Evolutionary conservation across 2,329 filamentous ascomycete genomes (phyloP), one percentile per base, ranked within the genome.

Genomic region (Colletotrichum truncatum): DNA sequence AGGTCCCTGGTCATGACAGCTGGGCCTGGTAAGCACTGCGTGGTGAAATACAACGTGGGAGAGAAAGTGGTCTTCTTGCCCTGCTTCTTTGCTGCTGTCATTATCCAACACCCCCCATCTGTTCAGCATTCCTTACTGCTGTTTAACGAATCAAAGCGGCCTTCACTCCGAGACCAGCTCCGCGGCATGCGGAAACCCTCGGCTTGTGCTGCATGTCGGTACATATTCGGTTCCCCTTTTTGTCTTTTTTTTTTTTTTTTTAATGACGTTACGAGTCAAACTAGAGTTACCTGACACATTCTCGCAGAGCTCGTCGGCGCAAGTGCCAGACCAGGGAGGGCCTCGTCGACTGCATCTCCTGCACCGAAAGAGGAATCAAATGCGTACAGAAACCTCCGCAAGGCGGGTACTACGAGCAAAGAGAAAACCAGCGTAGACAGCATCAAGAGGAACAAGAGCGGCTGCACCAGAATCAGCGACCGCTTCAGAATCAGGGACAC

Each of bases 261-360:
- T 23, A 9, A 26, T 46, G 34, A 18, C 41, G 21, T 25, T 30
- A 2, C 26, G 32, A 32, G 39, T n/a, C 41, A 16, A 21, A n/a
- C 18, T 3, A 38, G n/a, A 34, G 18, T 59, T 48, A 54, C 39
- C 65, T 67, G 61, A 67, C 55, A 61, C 36, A 11, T 38, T 45
- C 5, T 26, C 30, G 16, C 55, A 67, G 65, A 43, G 51, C 65
- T 32, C 66, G 66, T 21, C 64, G 66, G 64, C 66, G 66, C 34
- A 68, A 59, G 41, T 68, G 64, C 39, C 58, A 67, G 28, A 59
- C 49, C 25, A 57, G 52, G 21, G 53, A 68, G 26, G 64, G 58
- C 18, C 71, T 80, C 14, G 86, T 85, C 2, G 73, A 78, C 16
- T 90, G 87, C 69, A 73, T 81, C 8, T 80, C 87, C 46, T 89